Base-by-base conservation (phyloP, 1,284 basidiomycete genomes). In the Trametes pubescens region DNA sequence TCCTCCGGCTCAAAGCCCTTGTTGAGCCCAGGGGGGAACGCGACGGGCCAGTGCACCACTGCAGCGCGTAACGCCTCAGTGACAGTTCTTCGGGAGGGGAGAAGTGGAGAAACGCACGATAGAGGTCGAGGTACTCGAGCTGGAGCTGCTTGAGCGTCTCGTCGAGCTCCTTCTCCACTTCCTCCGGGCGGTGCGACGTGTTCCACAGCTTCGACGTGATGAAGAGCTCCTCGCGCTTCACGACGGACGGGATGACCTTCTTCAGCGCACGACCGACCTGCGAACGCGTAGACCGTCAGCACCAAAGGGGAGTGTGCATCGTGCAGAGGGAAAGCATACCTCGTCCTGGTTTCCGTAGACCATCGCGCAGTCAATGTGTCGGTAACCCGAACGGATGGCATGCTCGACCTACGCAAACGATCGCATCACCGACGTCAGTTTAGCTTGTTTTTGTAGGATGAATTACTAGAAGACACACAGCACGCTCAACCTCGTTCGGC, bases 31-130 rank as follows among this genome's bases (percentile, higher is more conserved):
- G 87, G 82, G 22, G 75, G 77, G 76, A 95, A 92, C 0, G 92
- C 84, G 40, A 93, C 87, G 0, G 95, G 94, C 94, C 94, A 97
- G 81, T 96, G 94, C 65, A 96, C 81, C 52, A 95, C 90, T 91
- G 71, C 55, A 62, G 21, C 35, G 40, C 11, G 9, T 22, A 5
- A n/a, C 49, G 29, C 10, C 35, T 16, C 54, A 22, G 46, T 29
- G n/a, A 57, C 44, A n/a, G 57, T 14, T 37, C 4, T 51, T 4
- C 26, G 6, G 10, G 16, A 18, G 21, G 2, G 13, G 18, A 16
- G 52, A n/a, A n/a, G 46, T 24, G 14, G 21, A 56, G 5, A 21
- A 14, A 70, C 73, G 32, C 53, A 76, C 74, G 65, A 73, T 93
- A 95, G 29, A 94, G 82, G 75, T 96, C 94, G 43, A 96, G 81